Base-by-base conservation (phyloP, 352 stramenopile genomes). In the Pythium folliculosum region DNA sequence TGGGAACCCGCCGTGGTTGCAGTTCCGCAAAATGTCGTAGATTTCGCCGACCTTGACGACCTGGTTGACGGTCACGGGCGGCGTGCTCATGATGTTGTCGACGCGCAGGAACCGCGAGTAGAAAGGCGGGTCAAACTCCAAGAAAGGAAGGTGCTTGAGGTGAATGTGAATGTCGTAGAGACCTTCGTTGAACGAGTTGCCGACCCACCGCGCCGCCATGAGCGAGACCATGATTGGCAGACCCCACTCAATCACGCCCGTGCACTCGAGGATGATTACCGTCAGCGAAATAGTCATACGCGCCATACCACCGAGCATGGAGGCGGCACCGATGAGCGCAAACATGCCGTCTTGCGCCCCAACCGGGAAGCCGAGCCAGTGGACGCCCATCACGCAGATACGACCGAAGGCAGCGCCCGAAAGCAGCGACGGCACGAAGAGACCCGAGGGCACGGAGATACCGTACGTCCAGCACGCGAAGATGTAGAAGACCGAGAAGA, bases 121-220 rank as follows among this genome's bases (percentile, higher is more conserved):
- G 61, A 86, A 91, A 5, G 93, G 94, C 13, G 96, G 90, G 57
- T 99, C 94, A 21, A 96, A 97, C 71, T 99, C 95, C 37, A 99
- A 78, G 77, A 99, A 99, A 27, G 96, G 95, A 69, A 99, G 87
- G 61, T 96, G 77, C 68, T 98, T 98, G 49, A 99, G 78, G 70
- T 98, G 89, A 70, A 99, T 99, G 72, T 99, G 96, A 65, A 99
- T 98, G 77, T 99, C 97, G 79, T 99, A 99, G 25, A 99, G 78
- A 19, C 96, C 95, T 69, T 99, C 94, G 76, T 99, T 99, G 78
- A 99, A 99, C 25, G 95, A 86, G 81, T 99, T 99, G 52, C 97
- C 98, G 23, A 98, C 96, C 80, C 97, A 98, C 14, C 97, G 81
- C 22, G 97, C 96, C 5, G 93, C 86, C 92, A 99, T 98, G 1